Evolutionary conservation across 192 early-diverging fungal species (phyloP), one percentile per base, ranked within the genome.

Genomic region (Mortierella alpina): DNA sequence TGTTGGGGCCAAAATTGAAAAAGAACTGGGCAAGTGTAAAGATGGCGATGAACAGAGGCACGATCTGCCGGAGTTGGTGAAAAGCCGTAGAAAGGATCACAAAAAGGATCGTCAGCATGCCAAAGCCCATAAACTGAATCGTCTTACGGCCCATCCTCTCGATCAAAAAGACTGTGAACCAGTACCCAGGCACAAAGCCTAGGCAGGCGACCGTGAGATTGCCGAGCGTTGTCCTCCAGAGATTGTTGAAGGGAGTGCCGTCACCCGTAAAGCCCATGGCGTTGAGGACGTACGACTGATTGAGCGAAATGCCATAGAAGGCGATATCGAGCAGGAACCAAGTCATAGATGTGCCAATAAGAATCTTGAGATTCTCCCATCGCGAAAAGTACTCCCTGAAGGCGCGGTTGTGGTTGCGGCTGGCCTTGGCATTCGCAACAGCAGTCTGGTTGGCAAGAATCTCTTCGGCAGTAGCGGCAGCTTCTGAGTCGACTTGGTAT

Each of bases 61-160:
- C 67, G 0, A 84, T 87, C 48, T 73, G 82, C 66, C 84, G 83
- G 48, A 90, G 72, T 18, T 63, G 60, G 15, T 62, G n/a, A 18
- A 70, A 70, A 7, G 68, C 68, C 2, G 51, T 11, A n/a, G 68
- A 70, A 46, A 94, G 71, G 54, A 95, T 82, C 45, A 90, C 68
- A 73, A 96, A 96, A 63, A 95, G 80, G 42, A 96, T 82, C 41
- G 93, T 92, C 56, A 93, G 82, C 63, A 79, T 66, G 57, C 51
- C 86, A 80, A 98, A 99, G 64, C 97, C 97, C 80, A 93, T 86
- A 70, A 95, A 91, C 85, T 98, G 97, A 71, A 99, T 99, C n/a
- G 79, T 82, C 79, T 95, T 96, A 74, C 98, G 94, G 70, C 98
- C 98, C 44, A 94, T 72, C 66, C 82, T 83, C 66, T 99, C 98